Conservation (phyloP, 2,329 filamentous ascomycete genomes). For the Fusarium sp. region DNA sequence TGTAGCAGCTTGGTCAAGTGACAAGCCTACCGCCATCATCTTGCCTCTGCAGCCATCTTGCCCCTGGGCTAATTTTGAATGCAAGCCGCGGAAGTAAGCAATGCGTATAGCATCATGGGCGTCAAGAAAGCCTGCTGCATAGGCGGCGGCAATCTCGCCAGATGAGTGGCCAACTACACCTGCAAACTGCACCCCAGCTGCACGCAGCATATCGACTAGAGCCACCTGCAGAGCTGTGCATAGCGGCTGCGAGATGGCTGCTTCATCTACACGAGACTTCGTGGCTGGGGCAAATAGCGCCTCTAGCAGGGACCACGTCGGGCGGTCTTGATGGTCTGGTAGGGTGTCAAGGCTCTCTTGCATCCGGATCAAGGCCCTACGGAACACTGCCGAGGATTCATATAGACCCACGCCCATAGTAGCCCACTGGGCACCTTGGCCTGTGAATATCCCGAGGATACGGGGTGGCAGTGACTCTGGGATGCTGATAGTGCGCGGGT, state of each 20-base stretch:
- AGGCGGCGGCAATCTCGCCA: constrained; percentile 58
- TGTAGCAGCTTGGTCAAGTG: too few species aligned
- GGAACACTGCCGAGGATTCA: background rate
- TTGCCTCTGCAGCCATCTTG: background rate
- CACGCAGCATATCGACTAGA: constrained; percentile 51
- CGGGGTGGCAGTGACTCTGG: too few species aligned
- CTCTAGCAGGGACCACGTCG: background rate
- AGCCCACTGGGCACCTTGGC: constrained; percentile 50
- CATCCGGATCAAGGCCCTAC: background rate
- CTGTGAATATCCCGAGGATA: constrained; percentile 46
- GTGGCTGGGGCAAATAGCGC: background rate
- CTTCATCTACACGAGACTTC: constrained; percentile 21
- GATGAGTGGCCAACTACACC: constrained; percentile 54
- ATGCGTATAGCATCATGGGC: constrained; percentile 43
- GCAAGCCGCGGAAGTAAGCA: constrained; percentile 41
- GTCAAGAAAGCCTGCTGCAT: constrained; percentile 50
- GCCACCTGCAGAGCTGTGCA: constrained; percentile 56
- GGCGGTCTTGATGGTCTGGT: background rate
- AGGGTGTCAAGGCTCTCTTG: background rate
- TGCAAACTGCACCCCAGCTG: constrained; percentile 45
- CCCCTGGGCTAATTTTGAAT: background rate
- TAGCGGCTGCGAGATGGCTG: constrained; percentile 50
- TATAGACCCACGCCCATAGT: constrained; percentile 41
- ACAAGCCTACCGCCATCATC: constrained; percentile 5
- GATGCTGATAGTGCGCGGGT: too few species aligned